Evolutionary conservation across 2,329 filamentous ascomycete genomes (phyloP).

Genomic region (Cladosporium sp.): DNA sequence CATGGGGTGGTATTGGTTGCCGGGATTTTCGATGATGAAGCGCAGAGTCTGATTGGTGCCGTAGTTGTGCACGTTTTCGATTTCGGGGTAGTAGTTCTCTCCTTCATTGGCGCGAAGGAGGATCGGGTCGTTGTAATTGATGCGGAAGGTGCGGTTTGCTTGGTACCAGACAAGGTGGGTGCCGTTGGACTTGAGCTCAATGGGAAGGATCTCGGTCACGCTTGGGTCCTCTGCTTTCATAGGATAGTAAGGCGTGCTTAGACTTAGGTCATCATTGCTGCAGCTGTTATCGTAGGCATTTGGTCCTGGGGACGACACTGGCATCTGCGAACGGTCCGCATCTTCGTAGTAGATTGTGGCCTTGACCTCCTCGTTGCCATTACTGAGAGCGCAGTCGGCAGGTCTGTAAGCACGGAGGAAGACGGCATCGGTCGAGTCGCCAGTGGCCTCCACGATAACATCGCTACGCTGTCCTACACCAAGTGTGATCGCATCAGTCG

Average conservation of each 20-base stretch:
- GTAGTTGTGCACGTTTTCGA: slow-evolving; percentile 39
- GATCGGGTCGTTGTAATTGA: slow-evolving; percentile 40
- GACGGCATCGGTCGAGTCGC: slow-evolving; percentile 27
- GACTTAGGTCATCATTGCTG: slow-evolving; percentile 53
- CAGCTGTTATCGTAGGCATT: slow-evolving; percentile 46
- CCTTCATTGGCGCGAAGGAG: slow-evolving; percentile 33
- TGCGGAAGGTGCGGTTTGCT: slow-evolving; percentile 50
- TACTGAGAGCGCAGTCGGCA: slow-evolving; percentile 34
- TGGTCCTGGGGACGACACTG: slow-evolving; percentile 28
- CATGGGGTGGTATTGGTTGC: slow-evolving; percentile 36
- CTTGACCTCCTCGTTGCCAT: slow-evolving; percentile 39
- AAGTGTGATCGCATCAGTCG: slow-evolving; percentile 35
- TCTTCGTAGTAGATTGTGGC: slow-evolving; percentile 64
- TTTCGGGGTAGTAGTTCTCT: slow-evolving; percentile 15
- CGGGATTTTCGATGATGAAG: slow-evolving; percentile 36
- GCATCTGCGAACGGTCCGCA: slow-evolving; percentile 48
- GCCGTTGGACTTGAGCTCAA: slow-evolving; percentile 40
- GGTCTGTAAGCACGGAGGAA: slow-evolving; percentile 34
- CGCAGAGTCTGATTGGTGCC: slow-evolving; percentile 36
- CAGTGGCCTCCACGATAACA: slow-evolving; percentile 34
- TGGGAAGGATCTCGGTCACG: slow-evolving; percentile 38
- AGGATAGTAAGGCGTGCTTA: slow-evolving; percentile 52
- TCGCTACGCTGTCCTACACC: slow-evolving; percentile 41
- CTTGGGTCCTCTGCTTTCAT: slow-evolving; percentile 38
- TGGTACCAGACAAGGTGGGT: slow-evolving; percentile 53